Evolutionary conservation across 2,329 filamentous ascomycete genomes (phyloP), one percentile per base, ranked within the genome.

Genomic region (Beauveria medogensis): DNA sequence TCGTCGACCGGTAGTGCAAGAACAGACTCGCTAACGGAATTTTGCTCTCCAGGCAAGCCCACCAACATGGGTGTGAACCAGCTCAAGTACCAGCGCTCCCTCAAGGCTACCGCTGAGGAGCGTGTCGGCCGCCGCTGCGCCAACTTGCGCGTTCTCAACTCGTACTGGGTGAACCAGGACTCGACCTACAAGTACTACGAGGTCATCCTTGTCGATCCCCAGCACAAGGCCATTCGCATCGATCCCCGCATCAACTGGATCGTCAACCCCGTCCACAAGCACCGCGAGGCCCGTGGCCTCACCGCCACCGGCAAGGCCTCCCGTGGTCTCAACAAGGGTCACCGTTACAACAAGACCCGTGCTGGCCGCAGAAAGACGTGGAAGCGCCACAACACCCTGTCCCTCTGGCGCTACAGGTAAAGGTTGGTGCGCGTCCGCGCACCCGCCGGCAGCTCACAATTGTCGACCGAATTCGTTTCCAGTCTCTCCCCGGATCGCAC

Each of bases 121-220:
- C 94, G 94, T 90, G 93, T 99, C 77, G 94, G 95, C 76, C 92
- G 92, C 80, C 92, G 93, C 79, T 97, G 92, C 85, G 92, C 92
- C 82, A 99, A 99, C 84, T 82, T 99, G 80, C 92, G 94, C 77
- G 94, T 99, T 76, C 90, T 99, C 76, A 99, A 99, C 90, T 97
- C 93, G 67, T 99, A 99, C 92, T 99, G 95, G 95, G 91, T 99
- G 86, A 99, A 99, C 90, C 92, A 97, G 87, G 94, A 99, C 85
- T 97, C 92, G 65, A 99, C 94, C 82, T 99, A 97, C 91, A 99
- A 99, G 87, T 99, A 99, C 90, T 99, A 87, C 85, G 94, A 99
- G 84, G 88, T 97, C 81, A 97, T 99, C 84, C 91, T 97, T 76
- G 93, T 99, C 77, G 94, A 99, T 84, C 94, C 94, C 78, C 90